Conservation (phyloP, 1,284 basidiomycete species). For the Cyathus pygmaeus region DNA sequence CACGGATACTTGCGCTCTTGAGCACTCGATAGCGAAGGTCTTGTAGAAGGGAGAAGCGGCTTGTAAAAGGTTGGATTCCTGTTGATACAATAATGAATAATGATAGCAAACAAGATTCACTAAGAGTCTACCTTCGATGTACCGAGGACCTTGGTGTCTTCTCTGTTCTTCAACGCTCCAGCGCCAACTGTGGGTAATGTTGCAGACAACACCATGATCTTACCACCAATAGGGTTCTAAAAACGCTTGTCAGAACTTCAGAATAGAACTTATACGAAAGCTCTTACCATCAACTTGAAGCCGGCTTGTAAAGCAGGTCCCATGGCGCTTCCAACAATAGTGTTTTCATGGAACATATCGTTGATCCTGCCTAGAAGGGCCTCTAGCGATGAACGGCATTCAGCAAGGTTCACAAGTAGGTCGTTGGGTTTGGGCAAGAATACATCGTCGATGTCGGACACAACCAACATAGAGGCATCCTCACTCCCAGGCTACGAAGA, state of each 20-base stretch:
- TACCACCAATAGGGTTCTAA: constrained; percentile 89
- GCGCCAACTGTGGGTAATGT: constrained; percentile 90
- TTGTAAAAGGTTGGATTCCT: constrained; percentile 90
- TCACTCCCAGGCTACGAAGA: constrained; percentile 73
- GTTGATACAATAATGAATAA: constrained; percentile 5
- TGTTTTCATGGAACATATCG: constrained; percentile 97
- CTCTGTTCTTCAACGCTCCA: constrained; percentile 94
- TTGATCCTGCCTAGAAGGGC: constrained; percentile 83
- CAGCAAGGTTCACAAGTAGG: constrained; percentile 92
- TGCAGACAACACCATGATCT: constrained; percentile 91
- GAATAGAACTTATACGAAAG: constrained; percentile 3
- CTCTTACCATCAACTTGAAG: constrained; percentile 90
- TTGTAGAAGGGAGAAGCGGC: constrained; percentile 97
- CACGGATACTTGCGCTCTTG: constrained; percentile 95
- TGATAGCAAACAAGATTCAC: neutral
- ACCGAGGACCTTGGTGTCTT: constrained; percentile 96
- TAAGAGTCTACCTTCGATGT: constrained; percentile 80
- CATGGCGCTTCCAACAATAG: constrained; percentile 90
- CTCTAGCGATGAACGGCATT: constrained; percentile 87
- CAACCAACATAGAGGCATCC: constrained; percentile 95
- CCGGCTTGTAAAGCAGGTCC: constrained; percentile 97
- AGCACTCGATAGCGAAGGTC: constrained; percentile 98
- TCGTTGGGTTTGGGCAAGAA: constrained; percentile 98
- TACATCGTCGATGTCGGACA: constrained; percentile 96
- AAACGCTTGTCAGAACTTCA: constrained; percentile 6